Base-by-base conservation (phyloP, 257 asterid genomes). In the Scutellaria barbata region DNA sequence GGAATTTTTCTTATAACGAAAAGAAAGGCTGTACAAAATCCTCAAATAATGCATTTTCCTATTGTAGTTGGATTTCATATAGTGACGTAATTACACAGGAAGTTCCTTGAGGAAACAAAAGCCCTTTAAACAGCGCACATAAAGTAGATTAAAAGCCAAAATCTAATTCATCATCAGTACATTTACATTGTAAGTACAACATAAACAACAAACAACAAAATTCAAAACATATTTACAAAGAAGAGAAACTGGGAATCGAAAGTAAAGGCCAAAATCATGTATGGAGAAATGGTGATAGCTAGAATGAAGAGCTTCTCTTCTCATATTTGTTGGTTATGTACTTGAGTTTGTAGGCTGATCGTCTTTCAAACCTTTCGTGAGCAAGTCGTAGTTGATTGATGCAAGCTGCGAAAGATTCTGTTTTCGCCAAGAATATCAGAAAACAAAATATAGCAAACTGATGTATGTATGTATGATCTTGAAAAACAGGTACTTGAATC, bases 341-440 rank as follows among this genome's bases (percentile, higher is more conserved):
- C 85, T 84, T 1, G 84, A 85, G 74, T 85, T 81, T 45, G 87
- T 46, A 10, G 92, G 85, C 3, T 84, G 87, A 37, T 90, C 97
- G 9, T 90, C 97, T 85, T 92, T 92, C 83, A 81, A 83, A 62
- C 96, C 98, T 78, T 92, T 92, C 1, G 91, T 77, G 60, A 92
- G 96, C 87, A 92, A 80, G 86, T 92, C 98, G 51, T 92, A 92
- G 50, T 92, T 92, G 81, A 92, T 92, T n/a, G 96, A 90, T 6
- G 96, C 98, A 16, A 92, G 98, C 86, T 92, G 98, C 53, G 98
- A 88, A 59, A 90, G 92, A 83, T 92, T 92, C 97, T 92, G 96
- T 53, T n/a, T 63, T 55, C 46, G 14, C 69, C 74, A 47, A 37
- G 9, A 61, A 45, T 25, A 56, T 75, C 40, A 71, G 63, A 76